Percentiles rank a stretch among this genome's conserved stretches.
Conservation (phyloP, 2,329 filamentous ascomycete genomes). For the Lanzia echinophila region DNA sequence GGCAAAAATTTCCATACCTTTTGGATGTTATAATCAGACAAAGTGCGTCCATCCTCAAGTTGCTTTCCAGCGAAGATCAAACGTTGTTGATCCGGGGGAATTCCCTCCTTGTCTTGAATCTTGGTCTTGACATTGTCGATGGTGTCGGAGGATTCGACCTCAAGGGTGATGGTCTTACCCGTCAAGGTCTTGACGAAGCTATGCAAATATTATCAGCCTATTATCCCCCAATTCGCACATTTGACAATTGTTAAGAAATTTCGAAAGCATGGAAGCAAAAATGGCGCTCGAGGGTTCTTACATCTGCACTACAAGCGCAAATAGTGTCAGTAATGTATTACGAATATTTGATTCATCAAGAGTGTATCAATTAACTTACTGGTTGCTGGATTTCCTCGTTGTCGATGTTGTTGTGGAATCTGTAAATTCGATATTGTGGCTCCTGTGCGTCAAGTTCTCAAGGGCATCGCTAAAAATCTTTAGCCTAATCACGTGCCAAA, state of each 20-base stretch:
- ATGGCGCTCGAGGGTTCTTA: conserved; percentile 44
- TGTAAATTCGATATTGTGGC: conserved; percentile 8
- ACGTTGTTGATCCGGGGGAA: conserved; percentile 96
- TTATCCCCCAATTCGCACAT: conserved; percentile 5
- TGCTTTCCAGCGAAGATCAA: conserved; percentile 99
- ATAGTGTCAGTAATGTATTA: conserved; percentile 31
- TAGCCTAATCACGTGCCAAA: background rate
- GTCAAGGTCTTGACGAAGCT: conserved; percentile 99
- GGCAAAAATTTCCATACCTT: conserved; percentile 53
- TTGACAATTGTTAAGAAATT: conserved; percentile 3
- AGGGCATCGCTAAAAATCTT: background rate
- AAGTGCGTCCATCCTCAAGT: conserved; percentile 94
- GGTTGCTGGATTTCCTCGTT: conserved; percentile 35
- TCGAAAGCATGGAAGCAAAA: conserved; percentile 10
- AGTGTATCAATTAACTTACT: conserved; percentile 43
- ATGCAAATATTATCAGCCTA: conserved; percentile 26
- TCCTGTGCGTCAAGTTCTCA: background rate
- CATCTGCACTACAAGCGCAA: conserved; percentile 71
- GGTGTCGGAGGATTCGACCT: conserved; percentile 97
- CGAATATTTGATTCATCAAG: background rate
- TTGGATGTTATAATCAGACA: conserved; percentile 99
- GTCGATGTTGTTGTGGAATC: conserved; percentile 19
- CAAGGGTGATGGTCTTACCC: conserved; percentile 99
- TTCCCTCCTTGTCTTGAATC: conserved; percentile 99
- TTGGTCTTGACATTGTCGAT: conserved; percentile 99